A percentile compares a stretch with the other conserved stretches of the same genome.
These are phyloP conservation scores for Vachellia pachyceras DNA, from an alignment of 306 rosid genomes.

Conservation along the genomic window DNA sequence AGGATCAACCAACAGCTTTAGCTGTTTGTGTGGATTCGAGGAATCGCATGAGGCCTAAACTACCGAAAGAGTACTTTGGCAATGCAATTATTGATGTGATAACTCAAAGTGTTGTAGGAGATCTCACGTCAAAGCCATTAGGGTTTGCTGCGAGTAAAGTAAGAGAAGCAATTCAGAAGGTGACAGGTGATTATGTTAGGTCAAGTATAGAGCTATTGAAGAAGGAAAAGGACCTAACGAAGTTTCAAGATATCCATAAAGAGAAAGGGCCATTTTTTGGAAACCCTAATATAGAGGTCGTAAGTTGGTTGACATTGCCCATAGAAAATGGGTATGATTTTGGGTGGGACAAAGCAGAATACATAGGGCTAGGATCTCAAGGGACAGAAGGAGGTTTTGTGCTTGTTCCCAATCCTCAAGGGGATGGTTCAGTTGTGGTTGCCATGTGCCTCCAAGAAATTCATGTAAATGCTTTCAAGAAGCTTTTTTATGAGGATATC, in stretches of 20 bases:
- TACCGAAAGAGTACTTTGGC: conserved; percentile 62
- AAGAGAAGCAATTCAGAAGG: conserved; percentile 60
- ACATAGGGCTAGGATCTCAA: conserved; percentile 57
- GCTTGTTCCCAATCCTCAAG: conserved; percentile 44
- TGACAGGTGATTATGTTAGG: conserved; percentile 46
- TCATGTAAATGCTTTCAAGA: conserved; percentile 63
- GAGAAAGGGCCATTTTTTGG: conserved; percentile 48
- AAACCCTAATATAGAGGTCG: conserved; percentile 56
- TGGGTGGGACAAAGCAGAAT: conserved; percentile 69
- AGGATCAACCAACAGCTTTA: conserved; percentile 48
- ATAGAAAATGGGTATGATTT: conserved; percentile 57
- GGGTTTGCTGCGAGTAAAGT: conserved; percentile 61
- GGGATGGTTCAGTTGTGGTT: conserved; percentile 55
- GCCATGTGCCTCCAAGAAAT: conserved; percentile 52
- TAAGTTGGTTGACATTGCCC: conserved; percentile 65
- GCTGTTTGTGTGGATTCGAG: conserved; percentile 55
- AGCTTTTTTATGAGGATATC: conserved; percentile 50
- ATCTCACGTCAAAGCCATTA: conserved; percentile 52
- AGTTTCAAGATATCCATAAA: conserved; percentile 50
- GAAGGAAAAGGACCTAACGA: conserved; percentile 46
- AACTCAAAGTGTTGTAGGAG: conserved; percentile 51
- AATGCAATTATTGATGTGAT: conserved; percentile 54
- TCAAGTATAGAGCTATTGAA: conserved; percentile 41
- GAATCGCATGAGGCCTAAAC: conserved; percentile 45
- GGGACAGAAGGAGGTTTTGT: conserved; percentile 55